Conservation (phyloP, 257 asterid species). For the Primulina huaijiensis region DNA sequence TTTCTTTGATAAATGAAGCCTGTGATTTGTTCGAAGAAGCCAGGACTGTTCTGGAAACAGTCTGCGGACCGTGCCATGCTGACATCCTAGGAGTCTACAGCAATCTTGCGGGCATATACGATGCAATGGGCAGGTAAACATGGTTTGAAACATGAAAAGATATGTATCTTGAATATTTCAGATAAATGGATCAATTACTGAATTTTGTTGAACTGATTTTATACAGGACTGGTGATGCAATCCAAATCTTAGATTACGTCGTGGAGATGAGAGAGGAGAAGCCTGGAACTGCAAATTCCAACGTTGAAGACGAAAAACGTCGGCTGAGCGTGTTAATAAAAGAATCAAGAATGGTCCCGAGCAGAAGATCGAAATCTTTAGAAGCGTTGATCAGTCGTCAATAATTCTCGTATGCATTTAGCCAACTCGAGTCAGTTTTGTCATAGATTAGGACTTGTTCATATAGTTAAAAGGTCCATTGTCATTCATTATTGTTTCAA, state of each 20-base stretch:
- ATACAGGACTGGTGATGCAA: conserved; percentile 71
- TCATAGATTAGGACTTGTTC: not conserved
- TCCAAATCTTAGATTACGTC: conserved; percentile 73
- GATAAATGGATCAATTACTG: conserved; percentile 1
- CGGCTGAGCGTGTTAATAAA: conserved; percentile 59
- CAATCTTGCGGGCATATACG: conserved; percentile 71
- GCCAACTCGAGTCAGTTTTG: not conserved
- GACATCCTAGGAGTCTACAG: conserved; percentile 64
- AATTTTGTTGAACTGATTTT: conserved; percentile 1
- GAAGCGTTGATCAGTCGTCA: conserved; percentile 53
- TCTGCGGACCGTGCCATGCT: conserved; percentile 54
- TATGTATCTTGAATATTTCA: not conserved
- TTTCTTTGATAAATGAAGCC: conserved; percentile 51
- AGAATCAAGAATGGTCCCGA: conserved; percentile 69
- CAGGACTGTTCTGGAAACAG: conserved; percentile 42
- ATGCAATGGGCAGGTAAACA: conserved; percentile 87
- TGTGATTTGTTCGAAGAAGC: conserved; percentile 61
- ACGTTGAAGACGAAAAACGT: conserved; percentile 76
- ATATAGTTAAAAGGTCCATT: not conserved
- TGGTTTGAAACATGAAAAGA: not conserved
- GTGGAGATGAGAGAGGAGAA: conserved; percentile 87
- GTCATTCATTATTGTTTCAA: not conserved
- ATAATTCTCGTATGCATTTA: conserved; percentile 28
- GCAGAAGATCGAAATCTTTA: conserved; percentile 58
- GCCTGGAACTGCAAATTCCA: conserved; percentile 85